Percentiles rank a stretch among this genome's conserved stretches.
Evolutionary conservation across 768 basidiomycete species (phyloP).

Genomic region (Amanita exitialis): DNA sequence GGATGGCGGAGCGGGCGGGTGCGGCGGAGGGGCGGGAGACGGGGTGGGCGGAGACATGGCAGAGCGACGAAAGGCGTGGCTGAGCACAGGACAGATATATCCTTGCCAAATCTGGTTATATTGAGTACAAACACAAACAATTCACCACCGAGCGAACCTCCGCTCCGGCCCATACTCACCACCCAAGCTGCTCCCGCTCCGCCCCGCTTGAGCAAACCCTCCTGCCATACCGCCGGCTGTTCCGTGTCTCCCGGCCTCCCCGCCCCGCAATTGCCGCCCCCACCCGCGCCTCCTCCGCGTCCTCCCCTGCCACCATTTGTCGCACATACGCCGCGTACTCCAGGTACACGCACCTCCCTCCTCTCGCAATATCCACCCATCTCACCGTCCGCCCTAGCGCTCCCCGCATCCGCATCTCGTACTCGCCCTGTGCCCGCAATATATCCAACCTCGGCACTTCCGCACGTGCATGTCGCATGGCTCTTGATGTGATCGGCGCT

Average conservation of each 20-base stretch:
- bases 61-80: conserved; percentile 6
- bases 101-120: conserved; percentile 10
- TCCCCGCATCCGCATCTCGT: conserved; percentile 30
- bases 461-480: conserved; percentile 40
- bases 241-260: conserved; percentile 35
- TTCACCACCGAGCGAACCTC: no score
- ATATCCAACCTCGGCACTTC: conserved; percentile 18
- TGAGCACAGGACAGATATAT: not conserved
- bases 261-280: conserved; percentile 11
- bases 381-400: conserved; percentile 40
- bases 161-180: no score
- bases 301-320: conserved; percentile 57
- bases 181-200: conserved; percentile 22
- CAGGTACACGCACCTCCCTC: conserved; percentile 37
- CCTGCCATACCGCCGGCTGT: conserved; percentile 42
- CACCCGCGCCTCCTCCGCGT: conserved; percentile 29
- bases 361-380: conserved; percentile 21
- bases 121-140: conserved; percentile 18
- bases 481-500: conserved; percentile 35
- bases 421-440: conserved; percentile 33
- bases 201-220: conserved; percentile 28
- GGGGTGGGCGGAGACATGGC: conserved; percentile 1
- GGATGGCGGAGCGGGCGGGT: conserved; percentile 30
- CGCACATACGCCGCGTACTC: conserved; percentile 68
- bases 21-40: conserved; percentile 9